A percentile compares a stretch with the other conserved stretches of the same genome.
phyloP scores from a whole-genome alignment of 1,139 yeast genomes.

The Lodderomyces theae region DNA sequence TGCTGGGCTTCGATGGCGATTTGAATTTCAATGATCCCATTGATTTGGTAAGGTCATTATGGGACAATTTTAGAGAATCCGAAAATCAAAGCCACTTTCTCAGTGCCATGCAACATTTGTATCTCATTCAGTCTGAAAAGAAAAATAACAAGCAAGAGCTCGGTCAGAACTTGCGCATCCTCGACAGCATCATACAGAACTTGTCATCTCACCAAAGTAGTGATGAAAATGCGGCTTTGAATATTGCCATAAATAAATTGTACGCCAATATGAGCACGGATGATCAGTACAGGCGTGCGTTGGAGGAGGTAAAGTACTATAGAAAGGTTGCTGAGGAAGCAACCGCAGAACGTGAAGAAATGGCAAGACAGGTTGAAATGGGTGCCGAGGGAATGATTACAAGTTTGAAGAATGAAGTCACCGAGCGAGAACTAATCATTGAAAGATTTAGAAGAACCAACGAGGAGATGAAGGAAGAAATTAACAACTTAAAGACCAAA shows the following conservation, averaged over 20 bases:
- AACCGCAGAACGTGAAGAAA: slow-evolving; percentile 78
- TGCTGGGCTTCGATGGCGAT: slow-evolving; percentile 59
- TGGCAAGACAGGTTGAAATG: slow-evolving; percentile 67
- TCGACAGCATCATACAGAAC: slow-evolving; percentile 81
- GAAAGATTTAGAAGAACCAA: slow-evolving; percentile 65
- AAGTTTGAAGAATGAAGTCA: slow-evolving; percentile 64
- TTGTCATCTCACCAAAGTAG: slow-evolving; percentile 64
- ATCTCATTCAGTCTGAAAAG: slow-evolving; percentile 66
- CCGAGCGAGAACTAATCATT: slow-evolving; percentile 70
- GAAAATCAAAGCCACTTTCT: slow-evolving; percentile 70
- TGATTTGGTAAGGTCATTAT: slow-evolving; percentile 63
- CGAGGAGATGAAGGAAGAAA: slow-evolving; percentile 60
- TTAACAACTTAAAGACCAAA: slow-evolving; percentile 67
- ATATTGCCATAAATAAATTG: slow-evolving; percentile 78
- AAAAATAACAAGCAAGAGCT: slow-evolving; percentile 48
- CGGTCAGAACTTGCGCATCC: slow-evolving; percentile 67
- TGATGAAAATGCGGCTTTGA: slow-evolving; percentile 73
- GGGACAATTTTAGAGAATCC: slow-evolving; percentile 70
- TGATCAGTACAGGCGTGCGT: slow-evolving; percentile 80
- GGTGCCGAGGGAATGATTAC: slow-evolving; percentile 86
- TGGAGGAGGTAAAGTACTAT: slow-evolving; percentile 66
- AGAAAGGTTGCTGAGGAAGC: slow-evolving; percentile 74
- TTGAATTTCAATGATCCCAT: slow-evolving; percentile 74
- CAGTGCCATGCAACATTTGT: slow-evolving; percentile 81
- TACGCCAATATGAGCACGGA: slow-evolving; percentile 83